Evolutionary conservation across 176 grass and related monocot species (phyloP).

Genomic region (Aegilops speltoides): DNA sequence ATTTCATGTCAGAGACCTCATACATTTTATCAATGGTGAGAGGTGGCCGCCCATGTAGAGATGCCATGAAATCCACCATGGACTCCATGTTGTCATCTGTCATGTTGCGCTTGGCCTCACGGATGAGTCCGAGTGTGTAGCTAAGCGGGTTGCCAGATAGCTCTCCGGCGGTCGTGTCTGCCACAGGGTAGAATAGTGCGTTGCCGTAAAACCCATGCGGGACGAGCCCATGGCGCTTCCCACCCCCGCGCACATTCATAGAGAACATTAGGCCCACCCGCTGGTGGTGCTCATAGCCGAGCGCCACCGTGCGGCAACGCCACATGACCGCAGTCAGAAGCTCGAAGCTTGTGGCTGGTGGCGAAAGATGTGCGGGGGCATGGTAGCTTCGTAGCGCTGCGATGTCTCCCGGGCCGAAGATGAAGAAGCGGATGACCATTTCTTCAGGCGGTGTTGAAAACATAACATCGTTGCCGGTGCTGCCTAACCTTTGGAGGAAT

Average conservation of each 20-base stretch:
- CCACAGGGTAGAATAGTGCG: not conserved
- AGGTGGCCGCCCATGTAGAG: not conserved
- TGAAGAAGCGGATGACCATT: not conserved
- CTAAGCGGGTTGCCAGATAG: not conserved
- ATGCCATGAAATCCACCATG: not conserved
- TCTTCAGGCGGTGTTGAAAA: not conserved
- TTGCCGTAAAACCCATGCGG: slow-evolving; percentile 23
- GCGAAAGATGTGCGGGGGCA: not conserved
- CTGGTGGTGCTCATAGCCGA: not conserved
- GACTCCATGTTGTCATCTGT: not conserved
- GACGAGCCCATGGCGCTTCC: not conserved
- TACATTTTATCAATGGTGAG: not conserved
- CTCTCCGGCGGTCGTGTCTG: not conserved
- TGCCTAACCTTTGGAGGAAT: not conserved
- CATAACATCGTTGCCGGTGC: not conserved
- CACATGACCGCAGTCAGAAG: slow-evolving; percentile 1
- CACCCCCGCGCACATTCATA: not conserved
- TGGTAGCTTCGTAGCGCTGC: not conserved
- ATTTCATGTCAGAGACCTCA: not conserved
- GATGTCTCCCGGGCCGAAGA: not conserved
- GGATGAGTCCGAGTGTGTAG: not conserved
- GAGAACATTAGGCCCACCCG: not conserved
- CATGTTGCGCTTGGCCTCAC: not conserved
- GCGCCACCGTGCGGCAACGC: not conserved
- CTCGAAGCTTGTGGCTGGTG: not conserved